Base-by-base conservation (phyloP, 2,329 filamentous ascomycete species). In the Sclerotinia glacialis region DNA sequence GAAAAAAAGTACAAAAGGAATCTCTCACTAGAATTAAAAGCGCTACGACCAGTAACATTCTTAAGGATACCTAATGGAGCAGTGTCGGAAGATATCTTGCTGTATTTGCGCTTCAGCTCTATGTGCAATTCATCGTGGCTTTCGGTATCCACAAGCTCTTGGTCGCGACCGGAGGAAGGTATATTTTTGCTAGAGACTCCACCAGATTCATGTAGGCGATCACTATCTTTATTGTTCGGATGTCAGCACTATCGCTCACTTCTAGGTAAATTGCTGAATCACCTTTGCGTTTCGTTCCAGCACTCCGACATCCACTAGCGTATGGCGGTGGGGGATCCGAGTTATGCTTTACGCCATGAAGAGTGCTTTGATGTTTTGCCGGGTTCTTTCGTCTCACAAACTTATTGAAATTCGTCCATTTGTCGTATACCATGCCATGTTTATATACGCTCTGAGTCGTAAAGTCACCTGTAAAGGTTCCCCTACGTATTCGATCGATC, bases 251-350 rank as follows among this genome's bases (percentile, higher is more conserved):
- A 56, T 56, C 23, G 34, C 40, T 56, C 54, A 56, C 31, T 42
- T 42, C 23, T 23, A 3, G 9, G 40, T 14, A 21, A 42, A 56
- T 42, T 42, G 37, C 54, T 26, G 34, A 42, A 42, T 56, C n/a
- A 56, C 34, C 54, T 56, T 56, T 40, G 9, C 34, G 34, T 56
- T 56, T 11, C 40, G 42, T 56, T 56, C 54, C 34, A 56, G 54
- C 40, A 40, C 34, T 11, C 31, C 42, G 54, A 40, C 21, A 37
- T 37, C 28, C 16, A n/a, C 28, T 9, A 12, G 28, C n/a, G n/a
- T 55, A 55, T 21, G 12, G 6, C 52, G 31, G 52, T 55, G n/a
- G 34, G 11, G 52, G 28, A 14, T 55, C 18, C 52, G 52, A 55
- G 52, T 21, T 37, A 55, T 34, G 52, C 31, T 55, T 6, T 46